Evolutionary conservation across 164 flowering plant genomes (phyloP), one percentile per base, ranked within the genome.

Genomic region (Litsea cubeba): DNA sequence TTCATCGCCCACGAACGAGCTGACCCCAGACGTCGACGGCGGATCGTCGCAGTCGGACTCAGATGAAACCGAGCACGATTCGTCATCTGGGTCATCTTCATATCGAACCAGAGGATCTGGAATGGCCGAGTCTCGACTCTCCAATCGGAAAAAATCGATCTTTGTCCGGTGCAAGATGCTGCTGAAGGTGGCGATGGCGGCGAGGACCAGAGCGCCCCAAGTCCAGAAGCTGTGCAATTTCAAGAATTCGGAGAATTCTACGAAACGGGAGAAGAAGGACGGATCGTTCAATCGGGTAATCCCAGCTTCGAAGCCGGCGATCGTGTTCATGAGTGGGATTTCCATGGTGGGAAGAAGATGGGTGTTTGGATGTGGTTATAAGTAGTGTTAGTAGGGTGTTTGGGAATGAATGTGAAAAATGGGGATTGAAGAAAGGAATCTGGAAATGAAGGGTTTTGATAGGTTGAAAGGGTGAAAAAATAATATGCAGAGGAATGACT

Each of bases 291-390:
- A 65, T 30, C 82, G 76, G 75, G 17, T 79, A 3, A 88, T 60
- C 30, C 84, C 85, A 6, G 84, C 84, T 65, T 92, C 89, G 62
- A 89, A 83, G 46, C 85, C 86, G 62, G 79, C 78, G 12, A 92
- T 79, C 73, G 87, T 79, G 65, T 79, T 78, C 26, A 89, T 73
- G 3, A 87, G 86, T 1, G 90, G 85, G 24, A 89, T 74, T 67
- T 88, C 91, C 96, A 91, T 89, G 35, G 49, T 22, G 17, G 28
- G 32, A 50, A 57, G 28, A 24, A 25, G 4, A 7, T 2, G 71
- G 26, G 11, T 40, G 5, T 35, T 35, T 18, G 6, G 50, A n/a
- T 12, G 17, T 3, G 5, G 69, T 30, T 63, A 26, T 65, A 30
- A 65, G 22, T 23, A 68, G 12, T n/a, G 35, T 24, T 20, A 20